Percentiles rank a stretch among this genome's conserved stretches.
Conservation (phyloP, 257 asterid genomes). For the Gardenia jasminoides region DNA sequence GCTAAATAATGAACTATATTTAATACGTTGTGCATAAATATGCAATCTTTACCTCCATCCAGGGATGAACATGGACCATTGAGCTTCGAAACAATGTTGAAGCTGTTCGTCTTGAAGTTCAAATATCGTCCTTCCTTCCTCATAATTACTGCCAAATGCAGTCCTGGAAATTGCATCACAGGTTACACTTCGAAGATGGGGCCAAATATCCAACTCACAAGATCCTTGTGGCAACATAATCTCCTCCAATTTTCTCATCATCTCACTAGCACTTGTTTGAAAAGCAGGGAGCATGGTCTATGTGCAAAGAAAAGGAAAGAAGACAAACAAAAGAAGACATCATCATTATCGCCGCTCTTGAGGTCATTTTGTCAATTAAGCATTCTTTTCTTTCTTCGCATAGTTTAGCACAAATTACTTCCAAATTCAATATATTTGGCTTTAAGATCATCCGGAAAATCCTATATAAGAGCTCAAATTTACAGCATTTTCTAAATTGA, state of each 20-base stretch:
- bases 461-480: not conserved
- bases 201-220: constrained; percentile 21
- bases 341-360: no score
- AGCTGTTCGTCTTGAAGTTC: constrained; percentile 5
- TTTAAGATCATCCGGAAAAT: no score
- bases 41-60: constrained; percentile 2
- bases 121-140: constrained; percentile 12
- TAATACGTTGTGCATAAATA: no score
- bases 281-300: constrained; percentile 13
- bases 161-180: constrained; percentile 14
- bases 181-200: constrained; percentile 12
- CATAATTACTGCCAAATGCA: constrained; percentile 20
- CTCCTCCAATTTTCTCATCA: constrained; percentile 21
- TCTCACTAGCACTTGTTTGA: constrained; percentile 6
- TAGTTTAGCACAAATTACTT: no score
- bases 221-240: constrained; percentile 8
- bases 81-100: constrained; percentile 1
- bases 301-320: no score
- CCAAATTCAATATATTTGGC: no score
- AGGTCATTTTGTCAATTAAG: no score
- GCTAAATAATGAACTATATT: no score
- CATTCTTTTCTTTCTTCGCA: no score
- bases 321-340: no score
- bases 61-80: constrained; percentile 7
- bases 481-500: not conserved